Base-by-base conservation (phyloP, 1,139 yeast genomes). In the Sugiyamaella xylanicola region DNA sequence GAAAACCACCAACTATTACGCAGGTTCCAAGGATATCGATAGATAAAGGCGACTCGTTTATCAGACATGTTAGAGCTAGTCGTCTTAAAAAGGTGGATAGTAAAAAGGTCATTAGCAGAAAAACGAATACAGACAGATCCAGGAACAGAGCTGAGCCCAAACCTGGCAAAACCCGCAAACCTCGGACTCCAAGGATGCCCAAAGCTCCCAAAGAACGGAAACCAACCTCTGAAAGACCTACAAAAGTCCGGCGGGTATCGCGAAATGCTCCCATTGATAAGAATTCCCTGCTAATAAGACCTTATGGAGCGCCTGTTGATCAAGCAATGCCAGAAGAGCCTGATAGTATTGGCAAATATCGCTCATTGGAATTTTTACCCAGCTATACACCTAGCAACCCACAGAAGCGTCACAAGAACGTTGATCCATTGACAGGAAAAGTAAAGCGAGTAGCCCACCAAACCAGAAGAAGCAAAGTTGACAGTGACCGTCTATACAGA, bases 401-500 rank as follows among this genome's bases (percentile, higher is more conserved):
- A 16, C 41, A 21, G 15, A 13, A 3, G 11, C n/a, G 17, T 5
- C 15, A 16, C 15, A 46, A 48, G 17, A 27, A 20, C 13, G 22
- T 48, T 17, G 57, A 53, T 35, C 56, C 60, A 2, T 39, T 57
- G 17, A 55, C 58, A 9, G 59, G 59, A 3, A 45, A 35, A 41
- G 22, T 21, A 16, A 37, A 37, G 39, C 55, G 51, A 44, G 32
- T 7, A 22, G 48, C 8, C n/a, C 22, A 43, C 16, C 27, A 22
- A 13, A 29, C 32, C 19, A 35, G 55, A 17, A 17, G 17, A 70
- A n/a, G 54, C 19, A 57, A 59, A 32, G 32, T 62, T 15, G 85
- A 83, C 59, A 72, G 77, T 1, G 79, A 84, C 2, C 67, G 68
- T 4, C 72, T 85, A 51, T 83, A 77, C 64, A 74, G 87, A 32